Evolutionary conservation across 768 basidiomycete species (phyloP).

Genomic region (Boletus pseudopeckii): DNA sequence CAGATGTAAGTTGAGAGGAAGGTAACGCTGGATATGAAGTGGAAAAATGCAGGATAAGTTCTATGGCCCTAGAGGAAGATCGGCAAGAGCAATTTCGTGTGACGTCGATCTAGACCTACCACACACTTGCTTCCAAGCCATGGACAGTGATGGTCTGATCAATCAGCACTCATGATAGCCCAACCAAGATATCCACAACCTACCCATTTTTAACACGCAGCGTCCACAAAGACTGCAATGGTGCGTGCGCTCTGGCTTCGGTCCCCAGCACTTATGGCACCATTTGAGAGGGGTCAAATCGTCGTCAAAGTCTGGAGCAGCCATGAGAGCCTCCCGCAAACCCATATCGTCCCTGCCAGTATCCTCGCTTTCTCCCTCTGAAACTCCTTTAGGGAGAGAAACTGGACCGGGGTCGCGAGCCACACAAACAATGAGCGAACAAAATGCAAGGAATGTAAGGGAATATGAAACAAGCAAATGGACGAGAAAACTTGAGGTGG

Average conservation of each 20-base stretch:
- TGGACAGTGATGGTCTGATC: slow-evolving; percentile 79
- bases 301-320: slow-evolving; percentile 44
- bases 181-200: slow-evolving; percentile 20
- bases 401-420: slow-evolving; percentile 74
- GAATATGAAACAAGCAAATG: slow-evolving; percentile 62
- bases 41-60: slow-evolving; percentile 81
- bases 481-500: slow-evolving; percentile 42
- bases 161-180: slow-evolving; percentile 5
- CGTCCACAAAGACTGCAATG: slow-evolving; percentile 74
- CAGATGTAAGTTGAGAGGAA: slow-evolving; percentile 62
- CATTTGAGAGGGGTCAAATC: slow-evolving; percentile 60
- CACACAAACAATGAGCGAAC: slow-evolving; percentile 70
- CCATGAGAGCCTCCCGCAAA: slow-evolving; percentile 60
- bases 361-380: slow-evolving; percentile 28
- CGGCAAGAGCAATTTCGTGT: not conserved
- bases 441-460: slow-evolving; percentile 65
- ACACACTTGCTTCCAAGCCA: slow-evolving; percentile 80
- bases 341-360: slow-evolving; percentile 42
- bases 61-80: slow-evolving; percentile 59
- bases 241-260: slow-evolving; percentile 77
- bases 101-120: slow-evolving; percentile 38
- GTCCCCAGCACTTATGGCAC: slow-evolving; percentile 77
- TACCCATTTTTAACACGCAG: slow-evolving; percentile 85
- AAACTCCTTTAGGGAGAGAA: slow-evolving; percentile 17
- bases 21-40: slow-evolving; percentile 66